phyloP scores from a whole-genome alignment of 1,139 yeast genomes.

The Spencermartinsiella ligniputridi region DNA sequence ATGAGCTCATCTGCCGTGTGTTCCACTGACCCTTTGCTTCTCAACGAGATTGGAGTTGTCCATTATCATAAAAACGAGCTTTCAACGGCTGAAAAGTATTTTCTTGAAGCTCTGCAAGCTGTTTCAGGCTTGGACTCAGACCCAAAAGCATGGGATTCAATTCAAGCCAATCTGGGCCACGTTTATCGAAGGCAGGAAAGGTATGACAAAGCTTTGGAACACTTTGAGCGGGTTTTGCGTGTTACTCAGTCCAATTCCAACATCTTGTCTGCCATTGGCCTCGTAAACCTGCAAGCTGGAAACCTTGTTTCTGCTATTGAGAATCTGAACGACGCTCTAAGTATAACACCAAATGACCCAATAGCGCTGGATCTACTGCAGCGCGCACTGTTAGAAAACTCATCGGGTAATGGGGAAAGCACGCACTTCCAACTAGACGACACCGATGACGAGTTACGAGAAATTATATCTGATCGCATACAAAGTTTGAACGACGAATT shows the following conservation, averaged over 20 bases:
- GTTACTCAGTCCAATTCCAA: slow-evolving; percentile 70
- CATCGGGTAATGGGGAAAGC: slow-evolving; percentile 21
- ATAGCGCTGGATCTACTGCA: slow-evolving; percentile 77
- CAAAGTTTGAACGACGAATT: slow-evolving; percentile 16
- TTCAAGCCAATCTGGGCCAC: slow-evolving; percentile 87
- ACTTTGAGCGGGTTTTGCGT: slow-evolving; percentile 71
- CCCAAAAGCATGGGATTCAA: slow-evolving; percentile 79
- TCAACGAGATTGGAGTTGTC: slow-evolving; percentile 91
- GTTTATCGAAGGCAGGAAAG: slow-evolving; percentile 68
- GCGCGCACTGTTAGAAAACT: slow-evolving; percentile 71
- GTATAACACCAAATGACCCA: slow-evolving; percentile 75
- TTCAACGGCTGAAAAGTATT: slow-evolving; percentile 62
- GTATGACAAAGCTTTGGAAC: slow-evolving; percentile 61
- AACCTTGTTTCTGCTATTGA: slow-evolving; percentile 65
- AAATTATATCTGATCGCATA: slow-evolving; percentile 10
- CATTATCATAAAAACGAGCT: slow-evolving; percentile 73
- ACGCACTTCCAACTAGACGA: slow-evolving; percentile 14
- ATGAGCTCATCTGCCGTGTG: slow-evolving; percentile 72
- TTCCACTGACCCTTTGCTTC: slow-evolving; percentile 74
- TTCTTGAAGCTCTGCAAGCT: slow-evolving; percentile 68
- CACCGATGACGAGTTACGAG: slow-evolving; percentile 11
- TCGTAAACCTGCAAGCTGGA: slow-evolving; percentile 70
- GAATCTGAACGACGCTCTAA: slow-evolving; percentile 73
- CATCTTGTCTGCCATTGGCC: slow-evolving; percentile 77
- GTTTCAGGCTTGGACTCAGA: slow-evolving; percentile 71